phyloP scores from a whole-genome alignment of 805 yeast species.

The Candida arabinofermentans region DNA sequence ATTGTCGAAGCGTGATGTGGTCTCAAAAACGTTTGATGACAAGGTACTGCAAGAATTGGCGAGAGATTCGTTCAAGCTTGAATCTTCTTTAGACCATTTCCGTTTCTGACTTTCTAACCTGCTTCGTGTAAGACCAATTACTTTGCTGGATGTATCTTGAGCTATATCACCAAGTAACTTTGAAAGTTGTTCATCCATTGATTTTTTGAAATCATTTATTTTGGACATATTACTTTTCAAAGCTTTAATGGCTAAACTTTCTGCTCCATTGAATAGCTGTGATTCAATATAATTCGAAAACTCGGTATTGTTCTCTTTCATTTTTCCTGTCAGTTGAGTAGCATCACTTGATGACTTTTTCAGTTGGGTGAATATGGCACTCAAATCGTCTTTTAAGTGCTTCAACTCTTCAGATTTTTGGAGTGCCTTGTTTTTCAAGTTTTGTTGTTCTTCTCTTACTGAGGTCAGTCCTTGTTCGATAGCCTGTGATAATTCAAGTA shows the following conservation, averaged over 20 bases:
- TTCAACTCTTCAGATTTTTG: slow-evolving; percentile 12
- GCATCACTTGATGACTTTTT: neutral
- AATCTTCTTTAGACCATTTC: slow-evolving; percentile 6
- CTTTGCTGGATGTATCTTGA: slow-evolving; percentile 6
- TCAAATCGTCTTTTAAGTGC: slow-evolving; percentile 7
- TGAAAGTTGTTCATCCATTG: slow-evolving; percentile 5
- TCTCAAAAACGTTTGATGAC: slow-evolving; percentile 1
- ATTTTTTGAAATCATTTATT: slow-evolving; percentile 6
- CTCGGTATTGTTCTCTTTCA: slow-evolving; percentile 3
- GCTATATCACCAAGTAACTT: slow-evolving; percentile 8
- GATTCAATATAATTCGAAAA: slow-evolving; percentile 9
- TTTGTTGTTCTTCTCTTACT: slow-evolving; percentile 7
- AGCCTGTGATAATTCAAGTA: slow-evolving; percentile 1
- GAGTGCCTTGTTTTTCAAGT: slow-evolving; percentile 1
- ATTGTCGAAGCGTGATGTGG: slow-evolving; percentile 3
- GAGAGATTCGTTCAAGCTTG: slow-evolving; percentile 1
- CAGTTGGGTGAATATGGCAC: neutral
- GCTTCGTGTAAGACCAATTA: slow-evolving; percentile 6
- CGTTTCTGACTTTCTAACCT: slow-evolving; percentile 5
- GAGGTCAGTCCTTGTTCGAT: slow-evolving; percentile 1
- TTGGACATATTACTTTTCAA: slow-evolving; percentile 4
- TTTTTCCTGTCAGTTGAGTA: neutral
- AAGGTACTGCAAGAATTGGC: neutral
- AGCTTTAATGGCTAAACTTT: slow-evolving; percentile 1
- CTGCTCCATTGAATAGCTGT: slow-evolving; percentile 3